Base-by-base conservation (phyloP, 371 early-diverging fungal genomes). In the Syncephalastrum racemosum region DNA sequence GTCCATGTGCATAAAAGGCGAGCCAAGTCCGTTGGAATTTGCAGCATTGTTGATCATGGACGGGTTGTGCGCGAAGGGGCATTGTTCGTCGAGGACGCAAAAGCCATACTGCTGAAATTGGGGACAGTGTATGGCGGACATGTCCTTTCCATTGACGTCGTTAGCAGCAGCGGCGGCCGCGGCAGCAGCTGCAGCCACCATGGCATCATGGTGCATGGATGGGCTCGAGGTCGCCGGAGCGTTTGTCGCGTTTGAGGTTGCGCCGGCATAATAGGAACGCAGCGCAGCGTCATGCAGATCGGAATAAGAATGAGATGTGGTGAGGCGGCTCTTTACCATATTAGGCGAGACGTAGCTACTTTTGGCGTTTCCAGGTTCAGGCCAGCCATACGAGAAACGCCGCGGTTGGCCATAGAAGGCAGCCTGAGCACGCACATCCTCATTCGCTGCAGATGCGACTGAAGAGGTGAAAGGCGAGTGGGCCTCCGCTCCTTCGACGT, bases 1-100 rank as follows among this genome's bases (percentile, higher is more conserved):
- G 15, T 15, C 18, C 13, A 25, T 31, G 10, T 5, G 36, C 36
- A 31, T 31, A 10, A 31, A 31, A 22, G 36, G 50, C 15, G 42
- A 48, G 10, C 41, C 50, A 18, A 27, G 31, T 3, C 36, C 31
- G 3, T 23, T 36, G 22, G 25, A 27, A 14, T 14, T 54, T 20
- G 56, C 46, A n/a, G n/a, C 23, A 31, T 31, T 31, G 36, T 31
- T 31, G 25, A 44, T 54, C 23, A 68, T 36, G 19, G 48, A 41
- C 31, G 63, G 59, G 1, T 67, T 65, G 56, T 84, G 86, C 8
- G 73, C 54, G 58, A 66, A 88, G 24, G 78, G 73, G 53, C 88
- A 88, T 39, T 80, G 68, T 7, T 84, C 82, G 19, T 84, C 85
- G 6, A 79, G 60, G 4, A 82, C 62, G 54, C 88, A 88, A 51